Evolutionary conservation across 306 rosid species (phyloP).

Genomic region (Corylus americana): DNA sequence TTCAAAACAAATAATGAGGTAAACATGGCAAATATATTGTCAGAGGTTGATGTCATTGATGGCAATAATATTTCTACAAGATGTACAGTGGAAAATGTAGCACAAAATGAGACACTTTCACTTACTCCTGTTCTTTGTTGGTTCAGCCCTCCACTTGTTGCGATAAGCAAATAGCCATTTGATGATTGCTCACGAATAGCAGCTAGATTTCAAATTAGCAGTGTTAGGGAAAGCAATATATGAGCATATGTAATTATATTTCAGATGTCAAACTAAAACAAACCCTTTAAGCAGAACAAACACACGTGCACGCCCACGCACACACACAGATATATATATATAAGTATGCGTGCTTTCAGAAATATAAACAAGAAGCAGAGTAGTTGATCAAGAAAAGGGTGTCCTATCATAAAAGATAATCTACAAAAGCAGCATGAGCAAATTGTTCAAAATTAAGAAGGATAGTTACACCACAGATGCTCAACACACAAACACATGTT

Average conservation of each 20-base stretch:
- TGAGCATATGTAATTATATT: constrained; percentile 14
- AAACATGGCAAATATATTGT: not conserved
- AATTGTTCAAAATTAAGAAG: not conserved
- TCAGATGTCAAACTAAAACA: constrained; percentile 13
- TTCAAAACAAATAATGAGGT: not conserved
- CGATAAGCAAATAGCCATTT: constrained; percentile 91
- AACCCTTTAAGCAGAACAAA: not conserved
- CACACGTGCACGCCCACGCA: not conserved
- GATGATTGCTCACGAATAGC: constrained; percentile 65
- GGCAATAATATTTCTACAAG: constrained; percentile 1
- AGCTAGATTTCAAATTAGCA: constrained; percentile 45
- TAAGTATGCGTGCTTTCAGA: not conserved
- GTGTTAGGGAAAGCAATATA: constrained; percentile 23
- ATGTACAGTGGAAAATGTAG: constrained; percentile 1
- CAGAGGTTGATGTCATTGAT: not conserved
- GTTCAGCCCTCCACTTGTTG: constrained; percentile 95
- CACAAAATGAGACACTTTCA: constrained; percentile 23
- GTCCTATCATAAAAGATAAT: not conserved
- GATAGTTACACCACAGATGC: not conserved
- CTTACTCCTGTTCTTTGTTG: constrained; percentile 98
- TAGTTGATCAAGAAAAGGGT: not conserved
- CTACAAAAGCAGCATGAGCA: not conserved
- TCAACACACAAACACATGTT: not conserved
- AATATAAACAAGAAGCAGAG: not conserved
- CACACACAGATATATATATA: too few species aligned